Base-by-base conservation (phyloP, 345 rosid genomes). In the Eucalyptus leucophloia region DNA sequence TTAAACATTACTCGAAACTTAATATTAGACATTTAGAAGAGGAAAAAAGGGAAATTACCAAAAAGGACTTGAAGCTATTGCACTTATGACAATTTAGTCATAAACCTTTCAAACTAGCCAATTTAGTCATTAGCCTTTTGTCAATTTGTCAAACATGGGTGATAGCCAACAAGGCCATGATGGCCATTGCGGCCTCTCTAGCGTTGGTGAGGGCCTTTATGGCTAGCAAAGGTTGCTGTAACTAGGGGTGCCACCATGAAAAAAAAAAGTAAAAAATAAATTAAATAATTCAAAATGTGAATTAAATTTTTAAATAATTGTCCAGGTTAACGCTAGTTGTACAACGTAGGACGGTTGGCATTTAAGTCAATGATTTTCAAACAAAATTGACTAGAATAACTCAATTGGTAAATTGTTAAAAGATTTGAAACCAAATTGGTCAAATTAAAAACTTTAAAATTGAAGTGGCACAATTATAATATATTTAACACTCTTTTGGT, bases 331-430 rank as follows among this genome's bases (percentile, higher is more conserved):
- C 4, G 12, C 7, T 3, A 16, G 4, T 34, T 10, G 21, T 32
- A 19, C 1, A 4, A 69, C 1, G 7, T 69, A 32, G 8, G 7
- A 17, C 1, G 2, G 23, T 4, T 8, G 4, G 0, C 40, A 16
- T 32, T 69, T 11, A 69, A 2, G 1, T 69, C 23, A 17, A 7
- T n/a, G 9, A 69, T 32, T 69, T 69, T 17, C 12, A 5, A 34
- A 8, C 4, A 17, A 69, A 69, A 69, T 69, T 32, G 7, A 1
- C 7, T 10, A 10, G 23, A 69, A 69, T 9, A 2, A 17, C 42
- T 69, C 42, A 17, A 34, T 32, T 69, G 24, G 12, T 5, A 32
- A 32, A 69, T 32, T 69, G 3, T 69, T 11, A 69, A 32, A 69
- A 69, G 7, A 1, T 4, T 7, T n/a, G 34, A 2, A 17, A n/a